Base-by-base conservation (phyloP, 345 rosid species). In the Populus euphratica region DNA sequence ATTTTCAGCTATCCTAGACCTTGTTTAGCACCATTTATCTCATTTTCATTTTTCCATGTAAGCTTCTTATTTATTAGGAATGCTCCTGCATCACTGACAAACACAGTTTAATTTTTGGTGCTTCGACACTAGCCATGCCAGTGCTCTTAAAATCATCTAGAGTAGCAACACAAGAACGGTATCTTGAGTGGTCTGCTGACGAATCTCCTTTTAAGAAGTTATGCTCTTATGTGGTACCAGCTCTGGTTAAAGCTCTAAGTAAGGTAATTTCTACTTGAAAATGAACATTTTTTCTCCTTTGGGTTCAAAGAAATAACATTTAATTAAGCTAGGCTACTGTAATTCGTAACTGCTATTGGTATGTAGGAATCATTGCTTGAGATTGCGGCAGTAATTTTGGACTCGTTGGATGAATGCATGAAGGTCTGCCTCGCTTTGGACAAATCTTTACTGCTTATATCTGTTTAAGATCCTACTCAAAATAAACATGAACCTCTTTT, bases 211-310 rank as follows among this genome's bases (percentile, higher is more conserved):
- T 72, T 3, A 11, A 65, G 33, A 33, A 78, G 35, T 29, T 78
- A 21, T 72, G 52, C 38, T 56, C 49, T 25, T 23, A 44, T 13
- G 43, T 49, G 12, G 18, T 65, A 63, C 66, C 72, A 36, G 72
- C 76, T 64, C 52, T 78, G 52, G 76, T 78, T 47, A 76, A 49
- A 78, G 76, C 81, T 54, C 66, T 78, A 11, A 18, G 54, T n/a
- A 25, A 33, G 71, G 81, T 78, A 64, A 64, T 63, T 4, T 23
- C 16, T 59, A n/a, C 25, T 12, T 59, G 29, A 16, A 59, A 10
- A 59, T 59, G 5, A 10, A 13, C 2, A 9, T 56, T 56, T 54
- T 10, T n/a, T 59, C 4, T 23, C 4, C 47, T 43, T 2, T 43
- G 47, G 47, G 25, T 3, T 59, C 29, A n/a, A 59, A 23, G 27